Percentiles rank a stretch among this genome's conserved stretches.
phyloP scores from a whole-genome alignment of 2,329 filamentous ascomycete genomes.

The Fusarium scirpi region DNA sequence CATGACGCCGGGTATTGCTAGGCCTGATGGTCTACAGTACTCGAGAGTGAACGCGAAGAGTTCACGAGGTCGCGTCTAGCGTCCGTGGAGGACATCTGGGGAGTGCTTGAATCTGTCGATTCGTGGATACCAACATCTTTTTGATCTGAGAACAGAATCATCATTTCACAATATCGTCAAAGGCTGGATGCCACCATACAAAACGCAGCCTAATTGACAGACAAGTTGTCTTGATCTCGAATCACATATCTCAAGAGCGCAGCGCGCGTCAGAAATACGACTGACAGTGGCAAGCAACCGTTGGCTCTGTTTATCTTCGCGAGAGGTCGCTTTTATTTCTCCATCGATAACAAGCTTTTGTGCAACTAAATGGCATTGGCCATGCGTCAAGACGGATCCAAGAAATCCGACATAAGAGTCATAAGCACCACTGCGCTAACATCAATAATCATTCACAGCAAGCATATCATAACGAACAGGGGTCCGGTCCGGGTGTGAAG shows the following conservation, averaged over 20 bases:
- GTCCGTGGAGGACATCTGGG: conserved; percentile 28
- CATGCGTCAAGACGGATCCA: conserved; percentile 5
- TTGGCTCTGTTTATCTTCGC: neutral
- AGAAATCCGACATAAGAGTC: conserved; percentile 18
- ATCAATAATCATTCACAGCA: conserved; percentile 18
- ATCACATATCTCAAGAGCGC: conserved; percentile 29
- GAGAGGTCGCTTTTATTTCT: neutral
- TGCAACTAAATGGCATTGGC: conserved; percentile 15
- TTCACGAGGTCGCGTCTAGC: conserved; percentile 47
- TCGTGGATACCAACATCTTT: conserved; percentile 4
- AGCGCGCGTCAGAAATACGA: conserved; percentile 21
- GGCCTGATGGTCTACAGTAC: conserved; percentile 26
- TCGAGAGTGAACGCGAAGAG: conserved; percentile 39
- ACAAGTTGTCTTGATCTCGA: conserved; percentile 9
- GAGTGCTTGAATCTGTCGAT: conserved; percentile 2
- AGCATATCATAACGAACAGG: conserved; percentile 37
- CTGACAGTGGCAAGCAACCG: neutral
- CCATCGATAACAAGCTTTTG: conserved; percentile 1
- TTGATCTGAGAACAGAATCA: conserved; percentile 13
- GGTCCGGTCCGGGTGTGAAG: conserved; percentile 38
- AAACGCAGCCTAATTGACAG: neutral
- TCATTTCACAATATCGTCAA: conserved; percentile 29
- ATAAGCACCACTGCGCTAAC: conserved; percentile 4
- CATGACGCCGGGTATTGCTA: conserved; percentile 43
- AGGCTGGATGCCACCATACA: neutral